Evolutionary conservation across 2,329 filamentous ascomycete species (phyloP).

Genomic region (Ophiosphaerella narmari): DNA sequence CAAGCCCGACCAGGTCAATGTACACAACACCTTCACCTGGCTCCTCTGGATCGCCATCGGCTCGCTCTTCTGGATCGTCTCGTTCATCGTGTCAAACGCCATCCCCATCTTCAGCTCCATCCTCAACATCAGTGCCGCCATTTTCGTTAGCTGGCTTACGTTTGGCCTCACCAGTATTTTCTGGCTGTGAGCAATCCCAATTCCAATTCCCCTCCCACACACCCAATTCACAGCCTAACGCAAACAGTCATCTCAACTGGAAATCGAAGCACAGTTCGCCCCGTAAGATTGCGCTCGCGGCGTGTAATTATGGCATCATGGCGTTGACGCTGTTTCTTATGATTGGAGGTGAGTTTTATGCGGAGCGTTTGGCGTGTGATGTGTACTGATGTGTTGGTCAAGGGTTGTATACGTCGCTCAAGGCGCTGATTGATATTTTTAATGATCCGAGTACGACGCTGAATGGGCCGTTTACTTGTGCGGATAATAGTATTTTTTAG

Average conservation of each 20-base stretch:
- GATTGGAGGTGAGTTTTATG: neutral
- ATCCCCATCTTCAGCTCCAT: slow-evolving; percentile 65
- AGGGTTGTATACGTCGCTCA: slow-evolving; percentile 32
- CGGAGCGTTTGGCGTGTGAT: neutral
- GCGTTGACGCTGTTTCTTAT: slow-evolving; percentile 31
- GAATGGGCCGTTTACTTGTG: slow-evolving; percentile 36
- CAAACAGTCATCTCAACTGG: slow-evolving; percentile 44
- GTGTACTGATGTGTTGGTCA: slow-evolving; percentile 1
- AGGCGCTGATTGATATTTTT: slow-evolving; percentile 34
- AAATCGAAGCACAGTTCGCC: slow-evolving; percentile 31
- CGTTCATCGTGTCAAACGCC: slow-evolving; percentile 48
- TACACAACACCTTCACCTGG: slow-evolving; percentile 61
- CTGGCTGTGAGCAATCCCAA: slow-evolving; percentile 17
- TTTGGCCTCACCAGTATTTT: slow-evolving; percentile 53
- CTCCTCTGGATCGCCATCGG: slow-evolving; percentile 66
- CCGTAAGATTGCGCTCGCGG: slow-evolving; percentile 51
- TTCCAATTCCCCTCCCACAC: too few species aligned
- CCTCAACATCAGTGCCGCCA: slow-evolving; percentile 59
- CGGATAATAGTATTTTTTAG: slow-evolving; percentile 37
- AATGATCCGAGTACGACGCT: slow-evolving; percentile 28
- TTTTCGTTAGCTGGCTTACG: slow-evolving; percentile 71
- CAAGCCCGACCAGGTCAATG: slow-evolving; percentile 29
- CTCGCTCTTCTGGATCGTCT: slow-evolving; percentile 58
- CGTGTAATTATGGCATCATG: slow-evolving; percentile 52
- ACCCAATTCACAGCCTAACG: too few species aligned